Percentiles rank a stretch among this genome's conserved stretches.
Evolutionary conservation across 2,329 filamentous ascomycete species (phyloP).

Genomic region (Erysiphe pulchra): DNA sequence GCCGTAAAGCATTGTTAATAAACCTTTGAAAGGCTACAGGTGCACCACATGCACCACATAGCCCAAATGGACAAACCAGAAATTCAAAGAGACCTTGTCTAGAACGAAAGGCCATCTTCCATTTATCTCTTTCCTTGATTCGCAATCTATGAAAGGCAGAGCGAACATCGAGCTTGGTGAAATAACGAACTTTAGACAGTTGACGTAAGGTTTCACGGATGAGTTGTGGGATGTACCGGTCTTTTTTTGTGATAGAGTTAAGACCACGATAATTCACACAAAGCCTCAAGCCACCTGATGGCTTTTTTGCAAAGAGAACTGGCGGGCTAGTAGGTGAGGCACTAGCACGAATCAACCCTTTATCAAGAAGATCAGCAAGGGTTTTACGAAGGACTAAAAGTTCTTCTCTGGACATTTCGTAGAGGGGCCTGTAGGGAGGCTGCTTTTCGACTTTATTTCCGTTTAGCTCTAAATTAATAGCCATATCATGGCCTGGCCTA

Average conservation of each 20-base stretch:
- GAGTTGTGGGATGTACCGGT: not conserved
- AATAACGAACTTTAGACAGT: not conserved
- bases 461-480: not conserved
- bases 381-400: not conserved
- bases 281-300: not conserved
- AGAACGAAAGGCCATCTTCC: not conserved
- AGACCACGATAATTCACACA: not conserved
- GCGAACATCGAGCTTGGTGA: not conserved
- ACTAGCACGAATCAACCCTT: not conserved
- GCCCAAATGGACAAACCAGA: not conserved
- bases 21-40: not conserved
- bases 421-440: not conserved
- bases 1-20: not conserved
- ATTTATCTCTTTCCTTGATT: not conserved
- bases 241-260: not conserved
- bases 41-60: not conserved
- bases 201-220: not conserved
- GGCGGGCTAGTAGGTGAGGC: not conserved
- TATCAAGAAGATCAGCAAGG: not conserved
- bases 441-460: not conserved
- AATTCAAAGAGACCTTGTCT: not conserved
- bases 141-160: conserved; percentile 1
- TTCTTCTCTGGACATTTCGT: not conserved
- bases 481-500: not conserved
- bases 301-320: not conserved